Conservation (phyloP, 1,139 yeast species). For the Magnusiomyces paraingens region DNA sequence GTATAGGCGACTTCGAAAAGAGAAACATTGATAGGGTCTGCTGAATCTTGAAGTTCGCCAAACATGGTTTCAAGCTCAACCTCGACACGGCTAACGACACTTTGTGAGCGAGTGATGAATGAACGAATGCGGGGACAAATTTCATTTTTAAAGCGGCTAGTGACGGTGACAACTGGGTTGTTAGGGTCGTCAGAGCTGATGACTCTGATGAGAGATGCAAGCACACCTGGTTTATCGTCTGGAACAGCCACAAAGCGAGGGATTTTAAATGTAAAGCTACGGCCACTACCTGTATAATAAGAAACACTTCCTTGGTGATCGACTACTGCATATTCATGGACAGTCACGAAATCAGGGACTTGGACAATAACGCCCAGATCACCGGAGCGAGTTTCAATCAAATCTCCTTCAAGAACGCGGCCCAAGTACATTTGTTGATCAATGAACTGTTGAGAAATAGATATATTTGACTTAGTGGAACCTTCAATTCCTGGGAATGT, state of each 20-base stretch:
- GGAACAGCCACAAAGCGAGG: constrained; percentile 11
- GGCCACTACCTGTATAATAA: background rate
- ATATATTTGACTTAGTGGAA: background rate
- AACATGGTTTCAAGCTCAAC: constrained; percentile 14
- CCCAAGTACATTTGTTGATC: constrained; percentile 14
- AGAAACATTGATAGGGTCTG: constrained; percentile 21
- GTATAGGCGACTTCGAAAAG: constrained; percentile 22
- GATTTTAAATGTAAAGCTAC: constrained; percentile 10
- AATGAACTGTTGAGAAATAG: background rate
- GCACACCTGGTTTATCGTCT: background rate
- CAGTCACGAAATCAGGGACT: constrained; percentile 12
- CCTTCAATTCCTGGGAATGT: too few species aligned
- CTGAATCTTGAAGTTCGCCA: constrained; percentile 13
- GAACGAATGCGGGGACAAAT: constrained; percentile 14
- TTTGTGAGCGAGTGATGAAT: constrained; percentile 8
- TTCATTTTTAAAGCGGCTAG: constrained; percentile 4
- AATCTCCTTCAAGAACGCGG: constrained; percentile 12
- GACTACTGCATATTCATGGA: constrained; percentile 10
- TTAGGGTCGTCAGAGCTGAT: constrained; percentile 9
- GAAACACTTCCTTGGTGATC: constrained; percentile 15
- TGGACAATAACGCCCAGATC: constrained; percentile 13
- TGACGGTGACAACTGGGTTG: constrained; percentile 11
- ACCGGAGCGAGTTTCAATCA: constrained; percentile 12
- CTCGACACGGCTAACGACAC: constrained; percentile 7
- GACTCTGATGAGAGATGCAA: constrained; percentile 8